Base-by-base conservation (phyloP, 495 filamentous ascomycete species). In the Tuber melanosporum region DNA sequence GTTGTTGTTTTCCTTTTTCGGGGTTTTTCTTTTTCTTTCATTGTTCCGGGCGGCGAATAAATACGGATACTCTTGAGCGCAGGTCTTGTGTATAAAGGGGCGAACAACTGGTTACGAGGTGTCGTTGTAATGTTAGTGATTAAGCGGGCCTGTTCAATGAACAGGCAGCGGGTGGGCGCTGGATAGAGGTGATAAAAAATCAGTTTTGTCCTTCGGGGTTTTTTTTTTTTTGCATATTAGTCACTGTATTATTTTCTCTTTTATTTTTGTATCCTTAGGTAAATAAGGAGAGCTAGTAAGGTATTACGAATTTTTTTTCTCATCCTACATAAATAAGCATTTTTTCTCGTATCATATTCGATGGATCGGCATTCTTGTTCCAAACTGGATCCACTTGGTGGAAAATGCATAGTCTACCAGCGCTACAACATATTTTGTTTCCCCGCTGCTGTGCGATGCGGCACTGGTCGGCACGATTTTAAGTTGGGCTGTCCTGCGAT, bases 101-200 rank as follows among this genome's bases (percentile, higher is more conserved):
- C 77, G 78, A 70, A 79, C 14, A 62, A 36, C 26, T 66, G 12
- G 26, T 66, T 36, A 66, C 57, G 57, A 66, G 6, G 57, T 26
- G 15, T 66, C 57, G 57, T 80, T 80, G 49, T 80, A 80, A 80
- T 80, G 71, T 73, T 79, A 36, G 77, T 77, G 72, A 76, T 80
- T 66, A 36, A 26, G 73, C 71, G 73, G 46, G 57, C 52, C 73
- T 79, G 57, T 66, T 73, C 72, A 72, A 71, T 49, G 70, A 62
- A 44, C 20, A 62, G 75, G 73, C 76, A 77, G 47, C 62, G 72
- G 66, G 71, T 73, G 71, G 77, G 78, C 46, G 71, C 66, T 77
- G 73, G 74, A 80, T 80, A 80, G 78, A 80, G 71, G 76, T 69
- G 70, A 71, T 66, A 66, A 66, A 66, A 66, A 66, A 62, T 32